Base-by-base conservation (phyloP, 2,329 filamentous ascomycete genomes). In the Cordyceps tenuipes region DNA sequence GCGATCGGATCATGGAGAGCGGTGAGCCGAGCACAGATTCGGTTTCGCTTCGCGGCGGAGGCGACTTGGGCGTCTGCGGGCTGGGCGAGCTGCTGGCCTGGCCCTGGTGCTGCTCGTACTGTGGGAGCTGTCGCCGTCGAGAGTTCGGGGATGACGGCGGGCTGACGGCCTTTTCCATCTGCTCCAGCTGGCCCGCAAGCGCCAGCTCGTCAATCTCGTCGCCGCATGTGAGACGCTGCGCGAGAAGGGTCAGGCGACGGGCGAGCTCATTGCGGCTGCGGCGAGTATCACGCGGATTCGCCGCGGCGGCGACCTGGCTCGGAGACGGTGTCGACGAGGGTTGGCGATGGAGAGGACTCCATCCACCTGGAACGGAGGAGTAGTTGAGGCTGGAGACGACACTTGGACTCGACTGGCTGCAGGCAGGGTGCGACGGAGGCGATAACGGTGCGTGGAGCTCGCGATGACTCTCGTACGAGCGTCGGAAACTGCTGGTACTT, bases 251-350 rank as follows among this genome's bases (percentile, higher is more conserved):
- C 39, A 76, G 65, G 19, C 74, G 71, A 60, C 70, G 66, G 12
- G 81, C 75, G 57, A 83, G 74, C 26, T 77, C 74, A 62, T 80
- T 75, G 60, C 73, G 74, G 67, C 47, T 21, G 34, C 55, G n/a
- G 21, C n/a, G 47, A 1, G 55, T 29, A 26, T 51, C n/a, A n/a
- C n/a, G 52, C 3, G 55, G 23, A 23, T 19, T 62, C 10, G 39
- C 13, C 10, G 39, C 13, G 54, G 36, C 29, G 43, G 43, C 53
- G 23, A 34, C 56, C 56, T 51, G 46, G 29, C 48, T 50, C 23
- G 31, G 57, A 6, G 57, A 59, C 41, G 49, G 56, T 47, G 56
- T 34, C 5, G 47, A 51, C 17, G 21, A 49, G 23, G 41, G 48
- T 13, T 57, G 58, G 9, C 61, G 59, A 23, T 57, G 36, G 36